Evolutionary conservation across 148 eudicot genomes (phyloP), one percentile per base, ranked within the genome.

Genomic region (Simmondsia chinensis): DNA sequence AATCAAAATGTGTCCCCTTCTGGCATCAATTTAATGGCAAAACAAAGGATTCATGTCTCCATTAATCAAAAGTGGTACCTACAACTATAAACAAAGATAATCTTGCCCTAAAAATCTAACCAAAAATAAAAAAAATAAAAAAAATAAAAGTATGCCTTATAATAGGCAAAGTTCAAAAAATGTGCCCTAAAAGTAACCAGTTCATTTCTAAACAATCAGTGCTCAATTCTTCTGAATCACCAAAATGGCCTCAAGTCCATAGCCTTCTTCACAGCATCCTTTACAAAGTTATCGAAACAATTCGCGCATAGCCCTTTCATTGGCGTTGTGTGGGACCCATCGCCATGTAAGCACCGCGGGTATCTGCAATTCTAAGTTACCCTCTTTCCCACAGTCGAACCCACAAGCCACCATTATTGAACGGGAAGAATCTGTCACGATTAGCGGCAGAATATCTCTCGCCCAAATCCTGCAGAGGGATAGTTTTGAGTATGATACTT

Each of bases 361-460:
- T n/a, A n/a, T n/a, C n/a, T n/a, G 60, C 45, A 68, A 77, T 12
- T 54, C 54, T 30, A 46, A 55, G 25, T 60, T 60, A 33, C 69
- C 69, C 15, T 20, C 46, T 33, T 21, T 40, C 15, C 31, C 53
- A 30, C 63, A 59, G 52, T 70, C 73, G 20, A 68, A 53, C 26
- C 84, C 77, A 40, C 46, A 62, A 26, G 84, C 66, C 12, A 75
- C 88, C 74, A 77, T 60, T 55, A 80, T 40, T 33, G 77, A 61
- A 65, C 65, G 62, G 20, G 55, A 64, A 16, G 75, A n/a, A n/a
- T n/a, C n/a, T n/a, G n/a, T n/a, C n/a, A n/a, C n/a, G n/a, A n/a
- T n/a, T n/a, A n/a, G n/a, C n/a, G n/a, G n/a, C n/a, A n/a, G n/a
- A n/a, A n/a, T n/a, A n/a, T n/a, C n/a, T n/a, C n/a, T n/a, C n/a